Evolutionary conservation across 2,329 filamentous ascomycete species (phyloP), one percentile per base, ranked within the genome.

Genomic region (Paecilomyces dactylethromorphus): DNA sequence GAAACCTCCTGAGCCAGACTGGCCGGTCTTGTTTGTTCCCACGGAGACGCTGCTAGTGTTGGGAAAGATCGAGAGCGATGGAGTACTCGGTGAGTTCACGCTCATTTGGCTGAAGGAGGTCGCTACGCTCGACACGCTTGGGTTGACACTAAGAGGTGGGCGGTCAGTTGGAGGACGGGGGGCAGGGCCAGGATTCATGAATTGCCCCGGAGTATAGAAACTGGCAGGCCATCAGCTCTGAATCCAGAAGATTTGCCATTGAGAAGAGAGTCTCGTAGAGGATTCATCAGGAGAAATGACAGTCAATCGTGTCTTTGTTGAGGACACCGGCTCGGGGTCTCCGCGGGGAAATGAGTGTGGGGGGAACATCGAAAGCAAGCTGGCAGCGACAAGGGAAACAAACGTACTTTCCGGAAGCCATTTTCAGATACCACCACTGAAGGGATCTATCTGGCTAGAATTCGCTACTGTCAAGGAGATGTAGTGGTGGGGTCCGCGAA

Each of bases 121-220:
- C 24, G 72, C 68, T 76, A 87, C 92, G 63, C 87, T 88, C 15
- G 88, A 86, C 22, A 90, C 81, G 72, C 87, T 90, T 67, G 80
- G 62, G 86, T 84, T 71, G 85, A 89, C 62, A 88, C 87, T 87
- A 65, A 96, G 85, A 70, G 90, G 88, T 61, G 92, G 90, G 68
- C 90, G 86, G 70, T 94, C 90, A 60, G 84, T 87, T 21, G 93
- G 94, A 61, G 94, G 93, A 69, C 90, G 88, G 65, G 94, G 94
- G 66, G 94, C 93, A 67, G 94, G 93, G 64, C 94, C 92, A 62
- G 94, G 92, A 76, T 97, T 97, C 90, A 97, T 95, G 79, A 97
- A 97, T 68, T 87, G 84, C 63, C 84, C 82, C 61, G 82, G 77
- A 51, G 82, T 78, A 75, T 87, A 88, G 68, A 85, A 81, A 65